Conservation (phyloP, 441 rosid genomes). For the Populus hybrid region DNA sequence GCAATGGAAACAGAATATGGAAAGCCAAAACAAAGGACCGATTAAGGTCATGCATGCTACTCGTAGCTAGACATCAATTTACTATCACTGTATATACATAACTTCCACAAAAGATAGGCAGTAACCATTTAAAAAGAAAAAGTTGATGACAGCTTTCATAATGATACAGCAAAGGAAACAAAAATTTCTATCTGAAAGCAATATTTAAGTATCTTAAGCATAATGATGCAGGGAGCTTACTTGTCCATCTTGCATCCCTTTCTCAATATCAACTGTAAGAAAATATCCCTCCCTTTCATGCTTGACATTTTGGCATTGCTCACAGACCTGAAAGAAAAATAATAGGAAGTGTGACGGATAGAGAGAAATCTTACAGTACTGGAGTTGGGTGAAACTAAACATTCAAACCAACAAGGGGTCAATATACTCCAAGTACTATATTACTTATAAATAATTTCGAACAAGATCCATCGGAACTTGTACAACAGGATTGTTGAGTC, state of each 20-base stretch:
- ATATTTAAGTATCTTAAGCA: background rate
- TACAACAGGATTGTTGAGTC: background rate
- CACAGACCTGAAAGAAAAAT: conserved; percentile 65
- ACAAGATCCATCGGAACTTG: background rate
- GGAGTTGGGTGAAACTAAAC: background rate
- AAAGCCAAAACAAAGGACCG: background rate
- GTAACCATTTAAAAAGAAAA: background rate
- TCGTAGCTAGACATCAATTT: background rate
- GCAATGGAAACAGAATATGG: background rate
- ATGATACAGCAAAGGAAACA: background rate
- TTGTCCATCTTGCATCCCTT: conserved; percentile 97
- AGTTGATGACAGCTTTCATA: background rate
- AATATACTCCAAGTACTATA: background rate
- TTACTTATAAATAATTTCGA: background rate
- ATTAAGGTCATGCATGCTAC: background rate
- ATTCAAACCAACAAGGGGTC: background rate
- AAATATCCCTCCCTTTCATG: conserved; percentile 77
- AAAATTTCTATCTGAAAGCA: background rate
- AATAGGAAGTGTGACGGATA: conserved; percentile 9
- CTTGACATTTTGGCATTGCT: conserved; percentile 88
- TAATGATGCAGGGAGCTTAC: conserved; percentile 40
- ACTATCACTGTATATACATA: background rate
- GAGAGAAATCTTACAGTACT: conserved; percentile 1
- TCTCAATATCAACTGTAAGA: conserved; percentile 89
- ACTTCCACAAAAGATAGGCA: background rate